phyloP scores from a whole-genome alignment of 768 basidiomycete species.

The Kockovaella imperatae region DNA sequence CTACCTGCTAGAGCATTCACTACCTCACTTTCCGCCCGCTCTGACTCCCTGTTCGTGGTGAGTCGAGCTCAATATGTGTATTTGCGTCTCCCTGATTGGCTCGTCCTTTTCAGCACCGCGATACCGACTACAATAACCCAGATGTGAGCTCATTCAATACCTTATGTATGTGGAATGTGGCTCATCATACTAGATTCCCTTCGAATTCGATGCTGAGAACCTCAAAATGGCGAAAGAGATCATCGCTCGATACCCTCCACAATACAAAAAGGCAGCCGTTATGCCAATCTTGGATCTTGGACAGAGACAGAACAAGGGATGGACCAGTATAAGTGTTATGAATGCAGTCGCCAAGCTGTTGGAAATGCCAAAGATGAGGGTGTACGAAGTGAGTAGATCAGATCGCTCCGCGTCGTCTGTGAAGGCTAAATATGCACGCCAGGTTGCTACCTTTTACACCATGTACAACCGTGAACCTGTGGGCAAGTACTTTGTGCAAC shows the following conservation, averaged over 20 bases:
- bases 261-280: conserved; percentile 97
- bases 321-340: conserved; percentile 98
- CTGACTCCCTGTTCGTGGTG: conserved; percentile 82
- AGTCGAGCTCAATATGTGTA: conserved; percentile 40
- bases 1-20: conserved; percentile 45
- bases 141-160: conserved; percentile 50
- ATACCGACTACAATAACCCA: conserved; percentile 89
- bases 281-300: conserved; percentile 94
- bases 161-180: conserved; percentile 1
- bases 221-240: conserved; percentile 77
- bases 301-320: conserved; percentile 95
- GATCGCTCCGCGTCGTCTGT: background rate
- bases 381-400: conserved; percentile 60
- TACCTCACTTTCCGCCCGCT: conserved; percentile 51
- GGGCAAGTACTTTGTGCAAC: conserved; percentile 87
- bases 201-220: conserved; percentile 75
- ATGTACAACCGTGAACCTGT: conserved; percentile 99
- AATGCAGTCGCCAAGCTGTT: conserved; percentile 91
- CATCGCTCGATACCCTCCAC: conserved; percentile 86
- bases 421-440: background rate
- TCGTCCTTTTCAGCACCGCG: conserved; percentile 65
- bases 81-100: background rate
- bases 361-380: conserved; percentile 94
- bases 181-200: conserved; percentile 61
- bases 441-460: conserved; percentile 95